Evolutionary conservation across 164 flowering plant species (phyloP).

Genomic region (Chloranthus sessilifolius): DNA sequence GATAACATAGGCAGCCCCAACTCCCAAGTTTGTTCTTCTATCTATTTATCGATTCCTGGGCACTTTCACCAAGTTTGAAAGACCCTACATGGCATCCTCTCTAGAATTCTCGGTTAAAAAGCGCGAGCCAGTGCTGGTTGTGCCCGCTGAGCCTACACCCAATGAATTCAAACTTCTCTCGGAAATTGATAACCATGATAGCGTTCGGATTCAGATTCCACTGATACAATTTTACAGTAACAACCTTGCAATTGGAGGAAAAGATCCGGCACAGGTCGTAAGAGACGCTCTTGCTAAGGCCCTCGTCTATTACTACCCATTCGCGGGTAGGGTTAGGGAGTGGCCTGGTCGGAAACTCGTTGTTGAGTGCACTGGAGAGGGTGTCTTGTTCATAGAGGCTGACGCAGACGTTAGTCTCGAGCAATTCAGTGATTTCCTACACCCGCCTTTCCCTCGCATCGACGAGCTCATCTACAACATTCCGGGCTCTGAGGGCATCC

Average conservation of each 20-base stretch:
- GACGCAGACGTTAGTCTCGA: constrained; percentile 24
- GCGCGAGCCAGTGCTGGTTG: constrained; percentile 25
- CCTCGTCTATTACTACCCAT: constrained; percentile 26
- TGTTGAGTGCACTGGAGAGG: constrained; percentile 31
- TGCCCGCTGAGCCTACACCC: constrained; percentile 33
- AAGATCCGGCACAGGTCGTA: constrained; percentile 20
- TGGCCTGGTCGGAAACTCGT: constrained; percentile 19
- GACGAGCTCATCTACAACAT: constrained; percentile 24
- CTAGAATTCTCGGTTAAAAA: constrained; percentile 10
- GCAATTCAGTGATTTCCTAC: constrained; percentile 20
- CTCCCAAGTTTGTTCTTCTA: no score
- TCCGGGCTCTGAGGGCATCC: constrained; percentile 18
- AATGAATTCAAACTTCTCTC: constrained; percentile 34
- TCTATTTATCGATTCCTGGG: no score
- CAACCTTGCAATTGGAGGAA: constrained; percentile 1
- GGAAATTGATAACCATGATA: constrained; percentile 42
- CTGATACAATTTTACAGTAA: constrained; percentile 18
- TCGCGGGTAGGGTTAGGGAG: constrained; percentile 29
- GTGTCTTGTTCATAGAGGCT: constrained; percentile 32
- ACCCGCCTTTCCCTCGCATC: constrained; percentile 20
- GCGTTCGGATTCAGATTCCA: constrained; percentile 26
- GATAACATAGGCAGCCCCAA: no score
- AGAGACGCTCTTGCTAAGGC: constrained; percentile 16
- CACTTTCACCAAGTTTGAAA: no score
- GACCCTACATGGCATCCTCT: constrained; percentile 2